Base-by-base conservation (phyloP, 441 rosid species). In the Bruguiera hainesii region DNA sequence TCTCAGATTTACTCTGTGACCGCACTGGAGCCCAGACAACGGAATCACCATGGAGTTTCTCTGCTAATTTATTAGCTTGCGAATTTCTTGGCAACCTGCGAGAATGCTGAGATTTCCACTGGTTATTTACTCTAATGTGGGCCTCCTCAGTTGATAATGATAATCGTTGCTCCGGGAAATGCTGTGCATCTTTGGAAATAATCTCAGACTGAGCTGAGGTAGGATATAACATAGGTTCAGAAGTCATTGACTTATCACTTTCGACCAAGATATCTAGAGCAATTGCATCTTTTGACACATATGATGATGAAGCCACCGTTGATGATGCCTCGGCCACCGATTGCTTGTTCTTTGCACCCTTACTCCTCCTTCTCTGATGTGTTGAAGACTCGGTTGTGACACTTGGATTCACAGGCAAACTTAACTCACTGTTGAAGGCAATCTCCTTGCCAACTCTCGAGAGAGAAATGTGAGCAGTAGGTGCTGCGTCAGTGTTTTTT, bases 1-100 rank as follows among this genome's bases (percentile, higher is more conserved):
- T 83, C 78, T 89, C 97, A 72, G 75, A 60, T 82, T 80, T 90
- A 76, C 72, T 85, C 61, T 84, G 89, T 59, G 91, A 73, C 61
- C 83, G 83, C 49, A 90, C 80, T 29, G 98, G 99, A 65, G 98
- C 96, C 99, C 99, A 96, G 21, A 87, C 51, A 77, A 86, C 96
- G 78, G 89, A 78, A 80, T 83, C 95, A 68, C 74, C 68, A 50
- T 76, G 82, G 67, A 73, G 70, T 64, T 82, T 93, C 60, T 91
- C 98, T 13, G 78, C 65, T 62, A 77, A 66, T 82, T 82, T 90
- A 67, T 76, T 84, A 52, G 62, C 80, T 64, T 71, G 84, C 13
- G 82, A 74, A 72, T 79, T 87, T 78, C 87, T 84, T 26, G 72
- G 81, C 63, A 69, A 74, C 80, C 77, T 85, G 56, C 89, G 96